Conservation (phyloP, 148 eudicot genomes). For the Hydrangea macrophylla region DNA sequence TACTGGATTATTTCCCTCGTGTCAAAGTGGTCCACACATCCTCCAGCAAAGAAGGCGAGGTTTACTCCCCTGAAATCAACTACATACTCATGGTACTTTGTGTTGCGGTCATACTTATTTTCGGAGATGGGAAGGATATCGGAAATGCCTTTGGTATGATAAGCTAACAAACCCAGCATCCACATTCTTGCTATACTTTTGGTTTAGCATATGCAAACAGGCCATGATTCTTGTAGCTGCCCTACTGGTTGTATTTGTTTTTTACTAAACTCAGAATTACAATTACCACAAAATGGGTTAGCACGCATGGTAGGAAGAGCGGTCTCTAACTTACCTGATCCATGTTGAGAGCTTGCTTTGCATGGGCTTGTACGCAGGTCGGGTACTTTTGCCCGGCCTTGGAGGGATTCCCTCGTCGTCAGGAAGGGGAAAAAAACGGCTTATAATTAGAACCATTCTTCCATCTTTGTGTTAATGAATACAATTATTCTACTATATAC, state of each 20-base stretch:
- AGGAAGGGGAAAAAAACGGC: too few relatives aligned
- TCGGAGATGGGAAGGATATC: slow-evolving; percentile 61
- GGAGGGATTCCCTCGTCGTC: too few relatives aligned
- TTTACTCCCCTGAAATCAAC: slow-evolving; percentile 71
- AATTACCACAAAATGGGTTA: too few relatives aligned
- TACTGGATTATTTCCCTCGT: slow-evolving; percentile 64
- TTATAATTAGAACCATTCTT: too few relatives aligned
- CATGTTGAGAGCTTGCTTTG: too few relatives aligned
- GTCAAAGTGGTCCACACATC: slow-evolving; percentile 77
- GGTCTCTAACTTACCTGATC: too few relatives aligned
- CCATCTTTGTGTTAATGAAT: too few relatives aligned
- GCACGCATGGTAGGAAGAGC: too few relatives aligned
- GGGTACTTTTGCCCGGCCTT: too few relatives aligned
- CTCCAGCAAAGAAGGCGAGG: slow-evolving; percentile 65
- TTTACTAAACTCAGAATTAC: background rate
- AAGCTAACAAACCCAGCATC: background rate
- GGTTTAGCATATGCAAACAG: background rate
- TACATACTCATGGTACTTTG: slow-evolving; percentile 70
- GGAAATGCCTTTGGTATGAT: slow-evolving; percentile 83
- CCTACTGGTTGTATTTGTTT: background rate
- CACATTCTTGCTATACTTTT: background rate
- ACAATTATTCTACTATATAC: too few relatives aligned
- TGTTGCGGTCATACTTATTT: slow-evolving; percentile 58
- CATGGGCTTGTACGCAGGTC: too few relatives aligned
- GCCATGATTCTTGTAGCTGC: background rate